Base-by-base conservation (phyloP, 805 yeast species). In the Candida endomychidarum region DNA sequence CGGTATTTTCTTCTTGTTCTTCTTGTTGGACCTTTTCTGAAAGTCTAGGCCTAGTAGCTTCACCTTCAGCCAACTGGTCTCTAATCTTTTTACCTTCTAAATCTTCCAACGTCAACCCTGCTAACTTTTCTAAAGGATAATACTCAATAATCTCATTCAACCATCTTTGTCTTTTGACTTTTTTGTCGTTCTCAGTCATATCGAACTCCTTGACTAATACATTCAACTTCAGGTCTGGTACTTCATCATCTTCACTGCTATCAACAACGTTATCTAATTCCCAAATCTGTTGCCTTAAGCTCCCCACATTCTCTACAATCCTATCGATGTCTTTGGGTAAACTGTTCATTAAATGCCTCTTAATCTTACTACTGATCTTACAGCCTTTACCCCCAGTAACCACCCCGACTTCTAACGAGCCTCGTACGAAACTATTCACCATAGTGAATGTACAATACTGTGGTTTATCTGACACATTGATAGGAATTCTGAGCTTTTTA, bases 311-410 rank as follows among this genome's bases (percentile, higher is more conserved):
- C 11, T 65, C 61, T 49, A 95, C 83, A 2, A 86, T 76, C 17
- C 72, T 73, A 14, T 82, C 90, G 15, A 90, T 75, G 51, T 88
- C 78, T 3, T 67, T 49, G 0, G 97, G 96, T 33, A 90, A 64
- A 4, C 73, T 61, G 21, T 76, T 67, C 1, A 79, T 77, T 29
- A 87, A 62, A 45, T 86, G 95, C 47, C 97, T 68, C 51, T 81
- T 84, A 51, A 90, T 74, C 50, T 96, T 72, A 40, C 81, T 77
- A 1, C 96, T 95, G 37, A 90, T 66, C 37, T 87, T 78, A 64
- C 97, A 90, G 4, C 97, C 96, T 61, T 85, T 85, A 0, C 96
- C 95, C 18, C 81, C 77, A 0, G 97, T 90, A 2, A 91, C 80
- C 8, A 90, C 78, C 0, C 96, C 95, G 38, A 90, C 50, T 58